A percentile compares a stretch with the other conserved stretches of the same genome.
Evolutionary conservation across 495 filamentous ascomycete genomes (phyloP).

Genomic region (Tetracladium setigerum): DNA sequence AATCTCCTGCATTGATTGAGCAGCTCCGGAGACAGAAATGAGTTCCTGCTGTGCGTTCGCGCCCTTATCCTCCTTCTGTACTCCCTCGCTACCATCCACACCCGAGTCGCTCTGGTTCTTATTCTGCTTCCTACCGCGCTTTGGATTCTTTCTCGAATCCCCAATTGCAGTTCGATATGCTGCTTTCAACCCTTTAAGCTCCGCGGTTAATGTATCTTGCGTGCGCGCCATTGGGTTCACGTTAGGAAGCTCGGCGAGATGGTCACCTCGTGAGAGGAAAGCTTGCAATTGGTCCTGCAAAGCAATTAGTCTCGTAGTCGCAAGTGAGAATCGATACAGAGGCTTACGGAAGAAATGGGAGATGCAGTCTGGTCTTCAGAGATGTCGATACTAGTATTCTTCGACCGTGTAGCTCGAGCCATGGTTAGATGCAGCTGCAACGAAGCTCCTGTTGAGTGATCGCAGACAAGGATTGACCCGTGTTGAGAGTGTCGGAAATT

Average conservation of each 20-base stretch:
- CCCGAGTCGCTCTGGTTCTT: constrained; percentile 12
- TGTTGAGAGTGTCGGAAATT: too few species aligned
- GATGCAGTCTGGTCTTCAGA: constrained; percentile 18
- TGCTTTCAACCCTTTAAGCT: constrained; percentile 20
- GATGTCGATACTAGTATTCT: constrained; percentile 11
- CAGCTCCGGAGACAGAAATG: not conserved
- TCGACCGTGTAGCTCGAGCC: constrained; percentile 28
- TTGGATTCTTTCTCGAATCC: constrained; percentile 17
- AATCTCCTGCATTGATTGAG: constrained; percentile 1
- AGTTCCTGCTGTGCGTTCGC: not conserved
- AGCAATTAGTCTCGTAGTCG: too few species aligned
- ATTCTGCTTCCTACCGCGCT: constrained; percentile 25
- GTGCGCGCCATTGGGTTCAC: not conserved
- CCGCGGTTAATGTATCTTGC: constrained; percentile 1
- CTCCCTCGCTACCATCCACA: not conserved
- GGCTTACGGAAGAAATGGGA: constrained; percentile 1
- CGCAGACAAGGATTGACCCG: too few species aligned
- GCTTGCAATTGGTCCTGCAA: too few species aligned
- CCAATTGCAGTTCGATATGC: constrained; percentile 21
- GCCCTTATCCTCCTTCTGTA: not conserved
- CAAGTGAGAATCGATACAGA: too few species aligned
- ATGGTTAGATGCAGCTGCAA: constrained; percentile 12
- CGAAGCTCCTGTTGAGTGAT: too few species aligned
- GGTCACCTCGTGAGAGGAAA: constrained; percentile 6
- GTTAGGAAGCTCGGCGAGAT: too few species aligned